Percentiles rank a stretch among this genome's conserved stretches.
These are phyloP conservation scores for Canna indica DNA, from an alignment of 176 grass and related monocot species.

Conservation along the genomic window DNA sequence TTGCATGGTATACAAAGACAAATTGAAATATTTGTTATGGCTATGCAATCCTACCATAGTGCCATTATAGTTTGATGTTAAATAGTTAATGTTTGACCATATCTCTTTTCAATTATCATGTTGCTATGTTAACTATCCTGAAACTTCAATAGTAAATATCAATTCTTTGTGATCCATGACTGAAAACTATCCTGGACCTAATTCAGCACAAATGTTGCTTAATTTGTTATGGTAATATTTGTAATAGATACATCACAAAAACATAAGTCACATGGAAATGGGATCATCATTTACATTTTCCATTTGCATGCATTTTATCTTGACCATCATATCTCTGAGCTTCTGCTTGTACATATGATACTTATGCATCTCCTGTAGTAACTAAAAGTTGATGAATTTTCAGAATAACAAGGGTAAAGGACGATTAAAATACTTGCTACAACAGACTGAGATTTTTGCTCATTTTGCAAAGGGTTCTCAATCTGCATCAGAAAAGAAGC, in stretches of 20 bases:
- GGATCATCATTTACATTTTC: not conserved
- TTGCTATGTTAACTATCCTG: no score
- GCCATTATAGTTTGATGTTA: no score
- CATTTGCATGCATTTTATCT: not conserved
- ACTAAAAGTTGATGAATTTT: not conserved
- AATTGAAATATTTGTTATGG: no score
- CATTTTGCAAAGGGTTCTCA: conserved; percentile 74
- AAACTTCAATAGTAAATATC: no score
- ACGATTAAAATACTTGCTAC: conserved; percentile 71
- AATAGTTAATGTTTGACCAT: no score
- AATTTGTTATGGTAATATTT: no score
- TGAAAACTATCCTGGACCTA: no score
- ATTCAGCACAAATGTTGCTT: no score
- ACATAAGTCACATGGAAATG: not conserved
- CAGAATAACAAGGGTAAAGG: conserved; percentile 95
- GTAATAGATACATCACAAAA: no score
- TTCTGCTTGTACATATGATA: not conserved
- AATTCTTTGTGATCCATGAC: no score
- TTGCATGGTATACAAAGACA: not conserved
- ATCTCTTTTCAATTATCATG: no score
- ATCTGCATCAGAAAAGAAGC: conserved; percentile 57
- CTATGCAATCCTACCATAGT: no score
- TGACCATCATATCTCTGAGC: not conserved
- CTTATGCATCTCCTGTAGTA: not conserved
- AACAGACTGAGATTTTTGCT: conserved; percentile 92